Evolutionary conservation across 2,329 filamentous ascomycete genomes (phyloP).

Genomic region (Fusarium napiforme): DNA sequence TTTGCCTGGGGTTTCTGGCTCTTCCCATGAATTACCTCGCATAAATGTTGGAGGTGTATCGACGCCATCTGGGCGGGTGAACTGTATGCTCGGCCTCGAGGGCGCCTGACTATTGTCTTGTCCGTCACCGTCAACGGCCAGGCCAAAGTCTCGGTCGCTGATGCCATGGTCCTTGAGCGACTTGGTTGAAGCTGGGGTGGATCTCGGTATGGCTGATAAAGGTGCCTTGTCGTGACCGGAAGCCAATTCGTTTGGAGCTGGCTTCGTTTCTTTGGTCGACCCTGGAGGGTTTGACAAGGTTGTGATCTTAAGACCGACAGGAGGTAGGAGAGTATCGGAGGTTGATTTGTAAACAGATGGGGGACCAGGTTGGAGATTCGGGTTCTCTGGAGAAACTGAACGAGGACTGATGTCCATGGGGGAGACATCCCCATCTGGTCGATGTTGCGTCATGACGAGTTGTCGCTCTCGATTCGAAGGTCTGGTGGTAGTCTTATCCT

Average conservation of each 20-base stretch:
- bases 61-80: constrained; percentile 67
- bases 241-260: constrained; percentile 9
- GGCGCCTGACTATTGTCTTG: constrained; percentile 29
- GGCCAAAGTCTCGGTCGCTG: constrained; percentile 36
- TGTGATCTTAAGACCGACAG: constrained; percentile 32
- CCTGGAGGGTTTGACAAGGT: background rate
- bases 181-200: constrained; percentile 37
- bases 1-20: constrained; percentile 69
- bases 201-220: constrained; percentile 33
- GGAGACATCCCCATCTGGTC: constrained; percentile 36
- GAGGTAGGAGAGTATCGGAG: constrained; percentile 35
- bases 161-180: constrained; percentile 37
- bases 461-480: constrained; percentile 18
- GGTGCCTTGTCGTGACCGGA: constrained; percentile 17
- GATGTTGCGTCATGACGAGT: constrained; percentile 38
- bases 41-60: constrained; percentile 64
- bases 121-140: constrained; percentile 15
- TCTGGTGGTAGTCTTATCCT: constrained; percentile 9
- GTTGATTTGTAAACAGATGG: constrained; percentile 28
- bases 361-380: constrained; percentile 24
- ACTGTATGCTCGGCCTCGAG: constrained; percentile 75
- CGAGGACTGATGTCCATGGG: constrained; percentile 36
- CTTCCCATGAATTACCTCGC: constrained; percentile 73
- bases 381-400: constrained; percentile 36
- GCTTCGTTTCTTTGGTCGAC: constrained; percentile 25